These are phyloP conservation scores for Vicia sativa DNA, from an alignment of 306 rosid genomes.

Conservation along the genomic window DNA sequence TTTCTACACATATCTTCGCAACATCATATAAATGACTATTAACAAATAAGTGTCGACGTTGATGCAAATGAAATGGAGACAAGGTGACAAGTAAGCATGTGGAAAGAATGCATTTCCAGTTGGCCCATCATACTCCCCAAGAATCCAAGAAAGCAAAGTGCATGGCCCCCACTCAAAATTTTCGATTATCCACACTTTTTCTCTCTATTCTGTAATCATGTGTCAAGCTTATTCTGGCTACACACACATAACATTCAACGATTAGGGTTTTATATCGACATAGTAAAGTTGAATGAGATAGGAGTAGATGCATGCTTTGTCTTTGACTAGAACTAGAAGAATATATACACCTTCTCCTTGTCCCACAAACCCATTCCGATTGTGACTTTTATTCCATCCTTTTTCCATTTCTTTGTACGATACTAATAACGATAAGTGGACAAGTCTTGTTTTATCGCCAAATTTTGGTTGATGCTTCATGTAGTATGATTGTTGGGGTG, in stretches of 20 bases:
- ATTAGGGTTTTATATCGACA: slow-evolving; percentile 11
- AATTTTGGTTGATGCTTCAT: too few relatives aligned
- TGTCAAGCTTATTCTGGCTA: slow-evolving; percentile 21
- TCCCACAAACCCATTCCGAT: not conserved
- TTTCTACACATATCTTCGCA: too few relatives aligned
- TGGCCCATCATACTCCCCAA: slow-evolving; percentile 24
- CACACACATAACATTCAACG: slow-evolving; percentile 13
- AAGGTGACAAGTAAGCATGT: slow-evolving; percentile 34
- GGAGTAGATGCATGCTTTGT: not conserved
- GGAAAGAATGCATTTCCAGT: slow-evolving; percentile 22
- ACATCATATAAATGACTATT: too few relatives aligned
- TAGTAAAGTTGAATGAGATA: not conserved
- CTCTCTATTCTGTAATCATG: slow-evolving; percentile 16
- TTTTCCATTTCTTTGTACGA: not conserved
- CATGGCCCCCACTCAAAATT: slow-evolving; percentile 31
- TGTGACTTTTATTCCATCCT: slow-evolving; percentile 5
- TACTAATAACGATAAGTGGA: too few relatives aligned
- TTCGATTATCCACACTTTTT: slow-evolving; percentile 20
- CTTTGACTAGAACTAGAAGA: slow-evolving; percentile 22
- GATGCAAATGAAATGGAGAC: slow-evolving; percentile 2
- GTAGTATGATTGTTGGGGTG: too few relatives aligned
- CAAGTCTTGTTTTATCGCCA: too few relatives aligned
- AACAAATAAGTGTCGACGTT: not conserved
- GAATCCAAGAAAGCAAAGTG: slow-evolving; percentile 11
- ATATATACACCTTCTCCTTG: slow-evolving; percentile 19